phyloP scores from a whole-genome alignment of 1,284 basidiomycete genomes.

The Pyrrhoderma lamaoense region DNA sequence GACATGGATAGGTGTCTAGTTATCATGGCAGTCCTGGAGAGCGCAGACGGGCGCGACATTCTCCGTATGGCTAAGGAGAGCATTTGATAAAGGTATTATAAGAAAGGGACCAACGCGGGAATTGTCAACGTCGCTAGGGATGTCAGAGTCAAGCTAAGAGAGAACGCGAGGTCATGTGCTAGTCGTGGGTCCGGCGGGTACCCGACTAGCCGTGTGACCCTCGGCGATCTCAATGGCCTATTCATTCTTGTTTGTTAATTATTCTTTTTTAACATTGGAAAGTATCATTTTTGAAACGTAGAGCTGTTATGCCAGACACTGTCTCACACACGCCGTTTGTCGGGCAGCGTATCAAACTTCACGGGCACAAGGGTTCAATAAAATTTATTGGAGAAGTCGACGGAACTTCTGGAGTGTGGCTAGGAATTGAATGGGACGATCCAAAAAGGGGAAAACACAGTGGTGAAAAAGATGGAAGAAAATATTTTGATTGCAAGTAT shows the following conservation, averaged over 20 bases:
- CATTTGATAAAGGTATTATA: slow-evolving; percentile 22
- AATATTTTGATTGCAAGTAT: slow-evolving; percentile 78
- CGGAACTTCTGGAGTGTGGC: slow-evolving; percentile 67
- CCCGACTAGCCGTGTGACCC: neutral
- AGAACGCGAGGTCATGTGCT: neutral
- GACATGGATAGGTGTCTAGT: slow-evolving; percentile 43
- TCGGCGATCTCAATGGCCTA: slow-evolving; percentile 1
- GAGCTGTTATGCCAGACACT: too few species aligned
- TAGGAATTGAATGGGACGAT: slow-evolving; percentile 96
- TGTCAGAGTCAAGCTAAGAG: neutral
- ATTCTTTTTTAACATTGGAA: neutral
- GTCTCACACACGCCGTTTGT: neutral
- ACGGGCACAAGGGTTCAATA: slow-evolving; percentile 58
- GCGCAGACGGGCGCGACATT: slow-evolving; percentile 30
- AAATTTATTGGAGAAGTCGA: slow-evolving; percentile 64
- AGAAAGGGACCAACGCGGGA: neutral
- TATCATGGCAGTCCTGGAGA: slow-evolving; percentile 45
- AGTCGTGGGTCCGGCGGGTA: neutral
- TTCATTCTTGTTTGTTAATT: neutral
- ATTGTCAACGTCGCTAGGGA: neutral
- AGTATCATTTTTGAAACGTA: too few species aligned
- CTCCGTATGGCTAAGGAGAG: slow-evolving; percentile 25
- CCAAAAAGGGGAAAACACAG: slow-evolving; percentile 78
- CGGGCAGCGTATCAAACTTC: slow-evolving; percentile 13
- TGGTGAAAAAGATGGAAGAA: slow-evolving; percentile 69